phyloP scores from a whole-genome alignment of 2,329 filamentous ascomycete species.

The Alternaria sp. region DNA sequence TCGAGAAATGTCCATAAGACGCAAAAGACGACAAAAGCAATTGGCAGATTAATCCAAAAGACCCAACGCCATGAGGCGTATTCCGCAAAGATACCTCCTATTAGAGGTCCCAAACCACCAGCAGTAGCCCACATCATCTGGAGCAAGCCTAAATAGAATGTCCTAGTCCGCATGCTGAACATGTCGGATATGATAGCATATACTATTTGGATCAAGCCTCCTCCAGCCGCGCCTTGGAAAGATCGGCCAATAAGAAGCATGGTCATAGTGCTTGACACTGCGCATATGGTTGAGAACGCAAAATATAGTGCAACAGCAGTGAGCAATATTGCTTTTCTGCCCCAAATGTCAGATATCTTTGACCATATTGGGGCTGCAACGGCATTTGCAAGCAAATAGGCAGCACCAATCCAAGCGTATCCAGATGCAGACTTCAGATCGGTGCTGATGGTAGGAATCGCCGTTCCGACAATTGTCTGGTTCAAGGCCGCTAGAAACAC shows the following conservation, averaged over 20 bases:
- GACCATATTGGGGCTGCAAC: constrained; percentile 72
- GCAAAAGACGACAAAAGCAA: constrained; percentile 56
- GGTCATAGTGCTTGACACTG: constrained; percentile 23
- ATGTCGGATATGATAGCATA: constrained; percentile 61
- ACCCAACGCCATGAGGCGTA: constrained; percentile 57
- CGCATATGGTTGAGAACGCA: constrained; percentile 51
- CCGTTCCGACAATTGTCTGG: constrained; percentile 67
- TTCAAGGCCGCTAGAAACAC: constrained; percentile 46
- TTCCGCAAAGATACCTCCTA: constrained; percentile 59
- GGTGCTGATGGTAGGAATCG: constrained; percentile 67
- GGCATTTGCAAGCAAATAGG: constrained; percentile 72
- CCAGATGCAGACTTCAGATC: constrained; percentile 70
- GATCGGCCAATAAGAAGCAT: constrained; percentile 64
- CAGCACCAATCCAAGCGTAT: constrained; percentile 77
- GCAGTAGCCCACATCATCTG: constrained; percentile 62
- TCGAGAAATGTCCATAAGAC: constrained; percentile 60
- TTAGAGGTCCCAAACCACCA: constrained; percentile 58
- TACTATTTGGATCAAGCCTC: constrained; percentile 55
- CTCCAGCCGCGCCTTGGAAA: constrained; percentile 54
- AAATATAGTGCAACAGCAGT: constrained; percentile 56
- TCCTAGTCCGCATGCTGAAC: constrained; percentile 58
- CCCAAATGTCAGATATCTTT: constrained; percentile 62
- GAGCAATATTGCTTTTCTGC: constrained; percentile 61
- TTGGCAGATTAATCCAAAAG: constrained; percentile 50
- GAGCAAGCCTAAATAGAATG: constrained; percentile 58